phyloP scores from a whole-genome alignment of 2,329 filamentous ascomycete species.

The Emmonsiellopsis sp. region DNA sequence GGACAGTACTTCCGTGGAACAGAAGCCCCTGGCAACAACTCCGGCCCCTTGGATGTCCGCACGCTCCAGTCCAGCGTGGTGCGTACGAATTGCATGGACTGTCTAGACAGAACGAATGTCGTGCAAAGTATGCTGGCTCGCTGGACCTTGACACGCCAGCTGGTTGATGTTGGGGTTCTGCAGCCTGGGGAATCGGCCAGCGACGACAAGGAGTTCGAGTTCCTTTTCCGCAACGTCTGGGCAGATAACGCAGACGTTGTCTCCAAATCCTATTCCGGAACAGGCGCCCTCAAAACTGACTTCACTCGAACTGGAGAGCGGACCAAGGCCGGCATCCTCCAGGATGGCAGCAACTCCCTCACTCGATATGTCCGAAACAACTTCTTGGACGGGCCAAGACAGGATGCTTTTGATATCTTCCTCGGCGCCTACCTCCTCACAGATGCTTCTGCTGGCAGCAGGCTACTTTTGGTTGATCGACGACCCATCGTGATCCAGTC shows the following conservation, averaged over 20 bases:
- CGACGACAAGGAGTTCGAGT: constrained; percentile 74
- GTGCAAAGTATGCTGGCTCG: constrained; percentile 95
- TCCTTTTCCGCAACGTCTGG: constrained; percentile 94
- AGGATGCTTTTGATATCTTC: constrained; percentile 94
- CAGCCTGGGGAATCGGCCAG: constrained; percentile 66
- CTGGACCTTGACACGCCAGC: constrained; percentile 78
- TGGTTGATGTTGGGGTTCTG: constrained; percentile 75
- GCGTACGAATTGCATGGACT: constrained; percentile 98
- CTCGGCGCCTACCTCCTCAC: constrained; percentile 75
- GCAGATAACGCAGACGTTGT: constrained; percentile 97
- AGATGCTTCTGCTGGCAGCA: constrained; percentile 54
- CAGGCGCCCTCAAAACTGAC: constrained; percentile 95
- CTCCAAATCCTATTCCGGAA: constrained; percentile 85
- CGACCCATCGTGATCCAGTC: constrained; percentile 82
- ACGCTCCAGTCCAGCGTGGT: constrained; percentile 81
- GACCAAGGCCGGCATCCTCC: constrained; percentile 73
- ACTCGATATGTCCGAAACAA: constrained; percentile 91
- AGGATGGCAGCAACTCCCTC: constrained; percentile 79
- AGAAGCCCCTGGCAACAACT: constrained; percentile 64
- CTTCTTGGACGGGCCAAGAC: constrained; percentile 83
- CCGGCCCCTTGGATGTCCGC: constrained; percentile 69
- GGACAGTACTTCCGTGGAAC: constrained; percentile 91
- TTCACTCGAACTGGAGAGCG: constrained; percentile 89
- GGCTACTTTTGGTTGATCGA: constrained; percentile 71
- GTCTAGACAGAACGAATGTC: constrained; percentile 92